Evolutionary conservation across 148 eudicot species (phyloP).

Genomic region (Mesembryanthemum crystallinum): DNA sequence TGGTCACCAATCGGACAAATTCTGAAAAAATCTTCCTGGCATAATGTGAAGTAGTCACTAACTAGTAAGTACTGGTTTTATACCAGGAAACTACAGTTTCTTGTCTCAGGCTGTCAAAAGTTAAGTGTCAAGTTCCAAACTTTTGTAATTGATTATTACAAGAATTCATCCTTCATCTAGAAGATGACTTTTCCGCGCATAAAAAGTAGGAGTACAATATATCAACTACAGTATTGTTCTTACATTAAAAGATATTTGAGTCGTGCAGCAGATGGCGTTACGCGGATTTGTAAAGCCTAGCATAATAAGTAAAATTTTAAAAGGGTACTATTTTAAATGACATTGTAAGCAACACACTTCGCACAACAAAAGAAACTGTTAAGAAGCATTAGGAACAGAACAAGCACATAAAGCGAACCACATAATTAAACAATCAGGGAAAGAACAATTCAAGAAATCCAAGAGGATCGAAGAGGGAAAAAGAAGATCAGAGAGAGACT

Average conservation of each 20-base stretch:
- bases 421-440: too few species aligned
- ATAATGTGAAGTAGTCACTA: not conserved
- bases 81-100: not conserved
- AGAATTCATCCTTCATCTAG: not conserved
- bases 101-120: not conserved
- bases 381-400: not conserved
- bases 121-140: not conserved
- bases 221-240: not conserved
- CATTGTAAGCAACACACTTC: not conserved
- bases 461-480: not conserved
- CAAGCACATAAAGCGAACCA: too few species aligned
- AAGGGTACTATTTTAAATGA: not conserved
- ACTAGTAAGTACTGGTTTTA: not conserved
- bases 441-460: too few species aligned
- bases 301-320: not conserved
- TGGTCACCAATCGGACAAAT: not conserved
- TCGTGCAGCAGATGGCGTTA: not conserved
- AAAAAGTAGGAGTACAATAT: not conserved
- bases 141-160: not conserved
- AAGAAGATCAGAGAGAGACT: not conserved
- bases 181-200: not conserved
- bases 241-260: not conserved
- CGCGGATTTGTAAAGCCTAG: not conserved
- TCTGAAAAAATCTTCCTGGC: not conserved
- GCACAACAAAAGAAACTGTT: not conserved